A percentile compares a stretch with the other conserved stretches of the same genome.
phyloP scores from a whole-genome alignment of 345 rosid species.

The Syzygium aromaticum region DNA sequence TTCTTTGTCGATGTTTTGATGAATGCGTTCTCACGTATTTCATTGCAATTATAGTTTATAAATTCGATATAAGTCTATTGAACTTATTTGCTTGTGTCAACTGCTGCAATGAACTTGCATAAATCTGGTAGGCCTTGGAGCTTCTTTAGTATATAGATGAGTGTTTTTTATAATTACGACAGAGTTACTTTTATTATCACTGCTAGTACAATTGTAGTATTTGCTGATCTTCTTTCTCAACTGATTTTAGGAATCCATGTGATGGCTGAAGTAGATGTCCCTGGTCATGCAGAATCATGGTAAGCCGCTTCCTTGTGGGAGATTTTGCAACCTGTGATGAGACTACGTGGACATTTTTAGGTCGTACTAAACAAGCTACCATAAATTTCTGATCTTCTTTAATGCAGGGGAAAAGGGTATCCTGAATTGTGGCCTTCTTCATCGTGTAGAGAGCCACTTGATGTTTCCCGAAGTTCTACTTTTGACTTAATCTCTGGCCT shows the following conservation, averaged over 20 bases:
- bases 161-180: not conserved
- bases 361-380: not conserved
- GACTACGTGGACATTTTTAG: not conserved
- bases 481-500: constrained; percentile 84
- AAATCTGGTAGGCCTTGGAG: not conserved
- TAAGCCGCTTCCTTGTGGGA: constrained; percentile 4
- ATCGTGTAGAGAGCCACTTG: constrained; percentile 94
- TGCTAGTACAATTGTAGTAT: not conserved
- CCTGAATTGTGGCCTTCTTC: constrained; percentile 93
- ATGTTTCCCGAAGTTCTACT: constrained; percentile 68
- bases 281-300: constrained; percentile 99
- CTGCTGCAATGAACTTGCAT: not conserved
- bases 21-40: not conserved
- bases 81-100: not conserved
- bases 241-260: constrained; percentile 70
- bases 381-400: constrained; percentile 13
- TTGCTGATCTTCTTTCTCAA: not conserved
- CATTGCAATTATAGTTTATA: not conserved
- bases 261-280: constrained; percentile 94
- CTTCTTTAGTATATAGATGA: not conserved
- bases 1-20: not conserved
- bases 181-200: not conserved
- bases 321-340: not conserved
- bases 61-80: not conserved
- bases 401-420: constrained; percentile 83